A percentile compares a stretch with the other conserved stretches of the same genome.
Conservation (phyloP, 2,329 filamentous ascomycete genomes). For the Sphaceloma murrayae region DNA sequence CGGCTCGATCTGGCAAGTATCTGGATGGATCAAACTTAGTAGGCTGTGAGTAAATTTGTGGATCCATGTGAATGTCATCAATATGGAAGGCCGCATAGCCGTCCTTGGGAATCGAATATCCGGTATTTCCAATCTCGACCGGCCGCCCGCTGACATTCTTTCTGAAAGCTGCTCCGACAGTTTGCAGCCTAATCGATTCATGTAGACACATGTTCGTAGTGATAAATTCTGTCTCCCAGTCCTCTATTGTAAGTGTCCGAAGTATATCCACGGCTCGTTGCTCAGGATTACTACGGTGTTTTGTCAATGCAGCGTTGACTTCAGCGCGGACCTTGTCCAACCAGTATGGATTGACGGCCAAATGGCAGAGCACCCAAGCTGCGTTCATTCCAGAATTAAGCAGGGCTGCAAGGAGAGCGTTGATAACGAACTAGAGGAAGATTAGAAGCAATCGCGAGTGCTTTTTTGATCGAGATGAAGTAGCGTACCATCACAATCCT, state of each 20-base stretch:
- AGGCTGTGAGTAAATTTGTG: constrained; percentile 41
- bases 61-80: constrained; percentile 42
- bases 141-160: constrained; percentile 41
- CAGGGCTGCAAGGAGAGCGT: constrained; percentile 46
- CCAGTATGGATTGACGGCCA: constrained; percentile 43
- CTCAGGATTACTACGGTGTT: constrained; percentile 32
- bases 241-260: constrained; percentile 39
- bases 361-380: constrained; percentile 43
- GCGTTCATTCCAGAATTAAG: constrained; percentile 50
- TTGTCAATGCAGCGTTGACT: constrained; percentile 37
- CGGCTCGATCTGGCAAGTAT: constrained; percentile 39
- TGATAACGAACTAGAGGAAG: constrained; percentile 40
- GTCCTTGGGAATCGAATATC: constrained; percentile 42
- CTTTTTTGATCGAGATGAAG: background rate
- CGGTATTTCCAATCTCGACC: constrained; percentile 35
- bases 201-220: constrained; percentile 43
- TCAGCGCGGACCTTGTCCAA: constrained; percentile 36
- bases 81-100: constrained; percentile 40
- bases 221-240: constrained; percentile 49
- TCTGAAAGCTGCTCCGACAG: constrained; percentile 42
- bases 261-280: constrained; percentile 33
- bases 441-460: background rate
- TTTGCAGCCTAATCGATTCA: constrained; percentile 45
- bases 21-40: constrained; percentile 42
- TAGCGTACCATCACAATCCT: background rate